phyloP scores from a whole-genome alignment of 257 asterid genomes.

The Lycium barbarum region DNA sequence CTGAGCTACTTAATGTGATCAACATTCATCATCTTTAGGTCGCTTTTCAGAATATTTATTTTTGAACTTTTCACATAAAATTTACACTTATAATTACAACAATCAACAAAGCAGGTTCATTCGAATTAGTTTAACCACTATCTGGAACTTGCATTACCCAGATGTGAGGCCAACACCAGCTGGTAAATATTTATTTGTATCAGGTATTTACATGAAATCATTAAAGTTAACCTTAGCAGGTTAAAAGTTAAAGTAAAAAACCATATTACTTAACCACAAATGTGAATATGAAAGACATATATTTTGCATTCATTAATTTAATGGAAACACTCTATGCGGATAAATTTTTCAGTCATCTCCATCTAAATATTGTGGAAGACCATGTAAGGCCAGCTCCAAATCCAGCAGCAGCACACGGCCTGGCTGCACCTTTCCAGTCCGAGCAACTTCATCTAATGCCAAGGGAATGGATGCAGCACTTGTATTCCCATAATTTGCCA shows the following conservation, averaged over 20 bases:
- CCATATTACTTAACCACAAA: no score
- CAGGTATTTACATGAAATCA: no score
- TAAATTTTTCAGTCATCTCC: slow-evolving; percentile 56
- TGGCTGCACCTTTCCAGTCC: slow-evolving; percentile 74
- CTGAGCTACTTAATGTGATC: neutral
- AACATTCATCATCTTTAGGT: neutral
- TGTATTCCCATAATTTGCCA: slow-evolving; percentile 83
- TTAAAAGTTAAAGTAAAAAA: neutral
- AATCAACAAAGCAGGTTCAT: no score
- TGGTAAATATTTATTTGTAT: no score
- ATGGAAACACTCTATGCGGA: neutral
- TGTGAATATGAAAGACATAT: neutral
- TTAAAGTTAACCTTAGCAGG: neutral
- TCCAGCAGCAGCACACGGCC: slow-evolving; percentile 94
- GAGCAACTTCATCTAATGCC: slow-evolving; percentile 90
- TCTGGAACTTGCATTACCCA: no score
- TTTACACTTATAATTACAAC: neutral
- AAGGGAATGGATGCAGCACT: slow-evolving; percentile 43
- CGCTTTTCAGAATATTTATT: neutral
- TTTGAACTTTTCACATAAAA: neutral
- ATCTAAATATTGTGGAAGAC: slow-evolving; percentile 87
- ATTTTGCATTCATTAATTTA: neutral
- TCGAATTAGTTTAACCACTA: no score
- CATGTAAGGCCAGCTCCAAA: slow-evolving; percentile 97
- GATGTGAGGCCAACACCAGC: no score